Percentiles rank a stretch among this genome's conserved stretches.
Evolutionary conservation across 176 grass and related monocot species (phyloP).

Genomic region (Musa beccarii): DNA sequence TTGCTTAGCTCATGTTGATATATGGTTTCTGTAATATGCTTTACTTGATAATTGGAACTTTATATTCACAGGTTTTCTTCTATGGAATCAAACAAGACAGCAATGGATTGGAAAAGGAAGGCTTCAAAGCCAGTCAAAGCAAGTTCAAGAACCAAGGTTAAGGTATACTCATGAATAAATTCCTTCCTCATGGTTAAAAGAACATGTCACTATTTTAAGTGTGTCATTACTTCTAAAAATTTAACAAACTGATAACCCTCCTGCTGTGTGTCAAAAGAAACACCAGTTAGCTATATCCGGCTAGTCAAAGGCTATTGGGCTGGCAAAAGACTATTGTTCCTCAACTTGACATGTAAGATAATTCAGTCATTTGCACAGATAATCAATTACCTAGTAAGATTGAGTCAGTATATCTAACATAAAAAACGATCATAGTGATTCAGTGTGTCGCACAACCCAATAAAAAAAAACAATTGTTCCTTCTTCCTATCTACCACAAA

Average conservation of each 20-base stretch:
- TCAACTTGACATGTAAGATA: too few species aligned
- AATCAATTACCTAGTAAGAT: too few species aligned
- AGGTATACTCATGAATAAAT: slow-evolving; percentile 37
- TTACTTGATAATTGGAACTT: background rate
- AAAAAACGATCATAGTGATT: too few species aligned
- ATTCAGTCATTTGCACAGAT: too few species aligned
- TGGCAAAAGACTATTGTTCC: too few species aligned
- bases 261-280: background rate
- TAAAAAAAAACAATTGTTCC: too few species aligned
- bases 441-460: too few species aligned
- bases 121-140: slow-evolving; percentile 31
- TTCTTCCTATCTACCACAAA: too few species aligned
- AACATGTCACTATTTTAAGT: background rate
- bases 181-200: background rate
- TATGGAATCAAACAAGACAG: slow-evolving; percentile 81
- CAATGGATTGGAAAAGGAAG: slow-evolving; percentile 68
- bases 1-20: background rate
- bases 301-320: too few species aligned
- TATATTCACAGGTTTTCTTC: slow-evolving; percentile 50
- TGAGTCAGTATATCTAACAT: too few species aligned
- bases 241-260: background rate
- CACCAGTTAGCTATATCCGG: too few species aligned
- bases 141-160: slow-evolving; percentile 50
- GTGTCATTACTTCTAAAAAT: too few species aligned
- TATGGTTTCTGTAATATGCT: background rate